Conservation (phyloP, 2,329 filamentous ascomycete species). For the Graphilbum ipis-grandicollis region DNA sequence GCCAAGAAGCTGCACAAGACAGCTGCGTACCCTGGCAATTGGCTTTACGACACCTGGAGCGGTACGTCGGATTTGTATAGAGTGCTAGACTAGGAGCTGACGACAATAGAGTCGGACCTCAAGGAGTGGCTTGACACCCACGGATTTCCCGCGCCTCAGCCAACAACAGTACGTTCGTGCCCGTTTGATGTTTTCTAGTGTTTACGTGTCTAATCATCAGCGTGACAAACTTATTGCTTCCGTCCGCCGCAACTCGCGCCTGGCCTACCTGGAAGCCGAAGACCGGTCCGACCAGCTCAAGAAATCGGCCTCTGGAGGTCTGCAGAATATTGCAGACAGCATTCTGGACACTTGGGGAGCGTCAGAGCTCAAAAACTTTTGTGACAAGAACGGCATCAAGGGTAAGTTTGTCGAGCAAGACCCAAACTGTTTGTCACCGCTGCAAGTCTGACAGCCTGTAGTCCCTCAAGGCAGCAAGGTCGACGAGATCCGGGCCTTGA, state of each 20-base stretch:
- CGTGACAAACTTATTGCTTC: conserved; percentile 79
- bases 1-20: conserved; percentile 64
- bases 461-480: conserved; percentile 83
- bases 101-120: conserved; percentile 56
- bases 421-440: background rate
- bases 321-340: conserved; percentile 61
- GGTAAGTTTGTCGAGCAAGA: conserved; percentile 13
- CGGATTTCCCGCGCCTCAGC: conserved; percentile 74
- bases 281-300: conserved; percentile 42
- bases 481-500: conserved; percentile 78
- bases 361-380: conserved; percentile 75
- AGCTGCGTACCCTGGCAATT: conserved; percentile 76
- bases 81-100: background rate
- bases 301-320: conserved; percentile 49
- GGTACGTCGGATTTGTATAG: conserved; percentile 12
- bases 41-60: conserved; percentile 82
- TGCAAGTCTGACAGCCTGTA: no score
- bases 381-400: conserved; percentile 70
- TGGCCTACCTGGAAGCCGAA: conserved; percentile 54
- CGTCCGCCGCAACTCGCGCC: conserved; percentile 77
- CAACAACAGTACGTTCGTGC: conserved; percentile 33
- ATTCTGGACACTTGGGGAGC: conserved; percentile 86
- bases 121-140: conserved; percentile 87
- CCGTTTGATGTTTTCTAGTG: no score
- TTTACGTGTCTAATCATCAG: conserved; percentile 10